Conservation (phyloP, 192 early-diverging fungal species). For the Podila minutissima region DNA sequence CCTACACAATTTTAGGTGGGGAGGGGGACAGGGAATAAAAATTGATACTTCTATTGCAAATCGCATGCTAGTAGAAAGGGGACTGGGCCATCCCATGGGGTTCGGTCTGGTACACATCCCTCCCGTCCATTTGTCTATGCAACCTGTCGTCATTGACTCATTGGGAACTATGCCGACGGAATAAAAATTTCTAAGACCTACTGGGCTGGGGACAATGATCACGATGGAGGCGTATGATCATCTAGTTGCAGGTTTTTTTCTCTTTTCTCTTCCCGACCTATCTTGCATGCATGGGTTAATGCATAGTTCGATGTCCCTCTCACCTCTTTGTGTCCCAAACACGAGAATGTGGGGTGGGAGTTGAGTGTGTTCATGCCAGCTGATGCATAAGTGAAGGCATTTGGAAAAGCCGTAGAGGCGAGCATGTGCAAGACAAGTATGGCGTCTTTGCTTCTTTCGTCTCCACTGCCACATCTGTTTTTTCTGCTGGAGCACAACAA, state of each 20-base stretch:
- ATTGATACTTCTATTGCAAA: no score
- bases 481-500: background rate
- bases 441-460: background rate
- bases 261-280: background rate
- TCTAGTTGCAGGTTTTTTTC: background rate
- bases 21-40: no score
- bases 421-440: background rate
- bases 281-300: background rate
- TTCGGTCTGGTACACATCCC: no score
- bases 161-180: background rate
- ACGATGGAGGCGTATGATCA: background rate
- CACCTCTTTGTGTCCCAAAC: no score
- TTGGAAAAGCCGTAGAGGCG: no score
- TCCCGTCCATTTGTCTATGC: background rate
- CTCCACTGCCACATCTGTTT: constrained; percentile 2
- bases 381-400: no score
- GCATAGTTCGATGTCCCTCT: no score
- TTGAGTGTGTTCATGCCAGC: no score
- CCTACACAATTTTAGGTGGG: background rate
- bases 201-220: background rate
- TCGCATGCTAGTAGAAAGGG: no score
- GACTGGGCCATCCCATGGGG: no score
- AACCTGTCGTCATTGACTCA: background rate
- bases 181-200: background rate
- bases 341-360: no score